Base-by-base conservation (phyloP, 495 filamentous ascomycete genomes). In the Aspergillus egyptiacus region DNA sequence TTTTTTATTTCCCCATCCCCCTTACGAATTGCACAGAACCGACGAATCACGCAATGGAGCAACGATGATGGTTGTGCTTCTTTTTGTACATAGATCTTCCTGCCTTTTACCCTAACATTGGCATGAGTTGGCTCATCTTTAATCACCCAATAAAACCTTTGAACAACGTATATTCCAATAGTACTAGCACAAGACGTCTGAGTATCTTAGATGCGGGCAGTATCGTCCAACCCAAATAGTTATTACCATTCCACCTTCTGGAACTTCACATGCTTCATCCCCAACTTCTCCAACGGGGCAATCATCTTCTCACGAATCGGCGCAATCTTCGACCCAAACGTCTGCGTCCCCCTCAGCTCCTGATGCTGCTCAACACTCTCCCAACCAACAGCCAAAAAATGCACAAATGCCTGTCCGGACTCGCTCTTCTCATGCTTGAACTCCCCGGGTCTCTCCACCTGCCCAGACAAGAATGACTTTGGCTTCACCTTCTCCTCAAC, bases 381-480 rank as follows among this genome's bases (percentile, higher is more conserved):
- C 80, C 80, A 85, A 2, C 78, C 81, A 22, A 77, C 32, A 13
- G 50, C 62, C 24, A 73, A 48, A 0, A 79, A 51, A 33, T 65
- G 58, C 38, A 66, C 55, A 28, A 66, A 65, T 17, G 67, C 67
- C 53, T 66, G 60, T 18, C 64, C 72, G 33, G 54, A 66, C 33
- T 60, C 55, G 53, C 60, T 67, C 14, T 61, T 56, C 22, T 47
- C 54, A 54, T 74, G 67, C 25, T 55, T 24, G 34, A 71, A 35
- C 50, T 61, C 69, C 44, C 70, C 65, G 0, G 65, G 72, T 28
- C 65, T 53, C 10, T 76, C 70, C 8, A 73, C 61, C 31, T 67
- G 60, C 24, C 71, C 76, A 54, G 70, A 64, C 2, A 65, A 51
- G 68, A 65, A 80, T 5, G 62, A 77, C 48, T 43, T 57, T 44